Base-by-base conservation (phyloP, 257 asterid species). In the Apocynum venetum region DNA sequence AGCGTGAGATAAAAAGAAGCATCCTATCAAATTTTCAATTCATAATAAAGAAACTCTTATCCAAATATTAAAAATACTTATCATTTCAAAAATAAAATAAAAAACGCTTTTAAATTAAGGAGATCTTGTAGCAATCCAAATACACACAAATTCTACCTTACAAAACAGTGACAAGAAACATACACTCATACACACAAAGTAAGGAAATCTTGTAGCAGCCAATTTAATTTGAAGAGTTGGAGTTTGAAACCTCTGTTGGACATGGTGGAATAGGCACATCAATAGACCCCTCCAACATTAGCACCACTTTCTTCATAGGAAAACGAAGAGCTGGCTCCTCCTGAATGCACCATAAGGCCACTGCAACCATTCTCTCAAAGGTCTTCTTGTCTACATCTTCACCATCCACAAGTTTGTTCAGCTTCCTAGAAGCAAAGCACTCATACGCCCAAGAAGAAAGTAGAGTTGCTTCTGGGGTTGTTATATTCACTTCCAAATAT, bases 321-420 rank as follows among this genome's bases (percentile, higher is more conserved):
- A 78, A 78, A 31, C 83, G 78, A 53, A 78, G 76, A 35, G 60
- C 59, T 25, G 85, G 76, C 46, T 78, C 80, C 35, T 78, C 83
- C 65, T 82, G 83, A 75, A 78, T 75, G 64, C 83, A 75, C 83
- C 83, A 78, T 6, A 82, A 57, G 19, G 80, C 83, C 74, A 82
- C 76, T 31, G 69, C 48, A 31, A 75, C 52, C 83, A 78, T 78
- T 72, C 80, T 79, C 74, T 82, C 78, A 55, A 82, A 78, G 38
- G 51, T 56, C 11, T 36, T 70, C 77, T 19, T 78, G 71, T 82
- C 85, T 25, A 70, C 77, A 12, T 78, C 80, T 65, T 74, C 82
- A 20, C 59, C 76, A 44, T 69, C 49, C 19, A 75, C 66, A 17
- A 79, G 81, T 20, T 71, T 76, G 44, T 78, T 75, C 61, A 82